phyloP scores from a whole-genome alignment of 208 protist species.

The Tritrichomonas foetus region DNA sequence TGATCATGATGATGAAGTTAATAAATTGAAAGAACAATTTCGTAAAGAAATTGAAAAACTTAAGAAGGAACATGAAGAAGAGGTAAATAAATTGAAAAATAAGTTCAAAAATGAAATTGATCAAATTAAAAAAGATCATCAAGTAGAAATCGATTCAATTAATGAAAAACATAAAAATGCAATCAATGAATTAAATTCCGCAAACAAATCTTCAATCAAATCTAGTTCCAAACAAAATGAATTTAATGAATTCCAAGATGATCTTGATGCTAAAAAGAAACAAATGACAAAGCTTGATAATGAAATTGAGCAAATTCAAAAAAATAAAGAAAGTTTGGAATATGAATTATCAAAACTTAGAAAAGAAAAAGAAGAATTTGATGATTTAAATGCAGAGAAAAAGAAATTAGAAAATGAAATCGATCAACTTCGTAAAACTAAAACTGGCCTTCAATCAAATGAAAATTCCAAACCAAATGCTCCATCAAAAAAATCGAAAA shows the following conservation, averaged over 20 bases:
- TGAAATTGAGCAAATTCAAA: not conserved
- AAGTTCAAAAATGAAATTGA: not conserved
- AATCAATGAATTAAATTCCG: not conserved
- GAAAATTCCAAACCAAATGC: too few relatives aligned
- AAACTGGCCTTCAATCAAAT: too few relatives aligned
- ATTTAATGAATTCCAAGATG: not conserved
- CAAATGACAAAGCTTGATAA: not conserved
- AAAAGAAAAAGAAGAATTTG: too few relatives aligned
- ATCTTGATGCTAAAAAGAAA: not conserved
- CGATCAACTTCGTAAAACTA: too few relatives aligned
- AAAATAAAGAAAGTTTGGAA: too few relatives aligned
- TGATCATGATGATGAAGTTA: not conserved
- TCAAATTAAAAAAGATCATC: not conserved
- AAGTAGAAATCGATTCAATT: not conserved
- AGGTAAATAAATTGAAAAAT: not conserved
- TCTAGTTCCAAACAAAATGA: too few relatives aligned
- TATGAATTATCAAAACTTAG: too few relatives aligned
- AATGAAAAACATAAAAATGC: not conserved
- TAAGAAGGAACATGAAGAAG: not conserved
- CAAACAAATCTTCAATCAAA: too few relatives aligned
- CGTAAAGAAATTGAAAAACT: too few relatives aligned
- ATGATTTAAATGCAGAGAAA: too few relatives aligned
- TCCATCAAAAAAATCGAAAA: too few relatives aligned
- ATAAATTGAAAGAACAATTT: not conserved
- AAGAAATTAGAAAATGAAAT: too few relatives aligned